Evolutionary conservation across 345 rosid species (phyloP).

Genomic region (rapeseed (Brassica napus)): DNA sequence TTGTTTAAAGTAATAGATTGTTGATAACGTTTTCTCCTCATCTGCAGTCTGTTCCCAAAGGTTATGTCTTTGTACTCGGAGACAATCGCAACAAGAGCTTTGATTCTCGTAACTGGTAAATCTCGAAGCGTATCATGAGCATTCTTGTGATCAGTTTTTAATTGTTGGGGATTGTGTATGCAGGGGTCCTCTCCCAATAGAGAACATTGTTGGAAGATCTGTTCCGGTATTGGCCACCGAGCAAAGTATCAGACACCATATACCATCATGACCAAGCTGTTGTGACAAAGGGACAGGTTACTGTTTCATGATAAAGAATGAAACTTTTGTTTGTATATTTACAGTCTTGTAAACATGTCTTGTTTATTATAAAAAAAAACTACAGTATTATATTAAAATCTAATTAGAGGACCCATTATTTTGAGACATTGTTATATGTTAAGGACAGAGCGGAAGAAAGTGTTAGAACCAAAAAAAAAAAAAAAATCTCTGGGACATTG

Average conservation of each 20-base stretch:
- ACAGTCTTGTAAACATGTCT: not conserved
- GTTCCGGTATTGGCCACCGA: slow-evolving; percentile 77
- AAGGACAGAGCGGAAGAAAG: not conserved
- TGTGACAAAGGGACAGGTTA: slow-evolving; percentile 37
- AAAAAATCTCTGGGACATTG: not conserved
- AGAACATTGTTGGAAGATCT: slow-evolving; percentile 65
- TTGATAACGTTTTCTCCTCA: no score
- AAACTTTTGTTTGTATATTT: not conserved
- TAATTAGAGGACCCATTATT: no score
- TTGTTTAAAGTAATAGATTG: no score
- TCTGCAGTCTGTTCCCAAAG: no score
- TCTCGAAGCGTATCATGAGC: not conserved
- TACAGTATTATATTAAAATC: no score
- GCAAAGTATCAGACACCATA: slow-evolving; percentile 65
- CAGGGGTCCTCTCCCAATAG: slow-evolving; percentile 81
- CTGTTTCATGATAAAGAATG: slow-evolving; percentile 48
- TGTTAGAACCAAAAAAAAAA: not conserved
- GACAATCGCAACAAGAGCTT: slow-evolving; percentile 90
- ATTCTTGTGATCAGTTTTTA: slow-evolving; percentile 11
- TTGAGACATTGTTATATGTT: no score
- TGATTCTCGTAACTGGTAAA: slow-evolving; percentile 84
- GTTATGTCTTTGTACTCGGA: slow-evolving; percentile 76
- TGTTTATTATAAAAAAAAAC: not conserved
- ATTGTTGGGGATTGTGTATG: not conserved
- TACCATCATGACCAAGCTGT: slow-evolving; percentile 40